phyloP scores from a whole-genome alignment of 495 filamentous ascomycete genomes.

The Thermochaetoides thermophila region DNA sequence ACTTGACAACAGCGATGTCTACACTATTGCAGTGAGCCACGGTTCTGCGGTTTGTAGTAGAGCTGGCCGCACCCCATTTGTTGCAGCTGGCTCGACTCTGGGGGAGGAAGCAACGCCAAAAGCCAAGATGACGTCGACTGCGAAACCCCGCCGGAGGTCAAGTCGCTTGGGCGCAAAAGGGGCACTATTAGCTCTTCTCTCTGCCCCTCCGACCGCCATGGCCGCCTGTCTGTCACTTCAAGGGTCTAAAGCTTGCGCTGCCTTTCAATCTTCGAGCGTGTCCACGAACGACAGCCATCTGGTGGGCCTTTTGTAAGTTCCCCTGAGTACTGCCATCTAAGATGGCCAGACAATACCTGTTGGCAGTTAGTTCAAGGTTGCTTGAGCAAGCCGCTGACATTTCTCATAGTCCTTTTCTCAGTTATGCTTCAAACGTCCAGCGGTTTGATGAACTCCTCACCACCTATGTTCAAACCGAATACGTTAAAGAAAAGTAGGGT shows the following conservation, averaged over 20 bases:
- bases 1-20: too few relatives aligned
- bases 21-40: too few relatives aligned
- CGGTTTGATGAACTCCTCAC: constrained; percentile 67
- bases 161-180: constrained; percentile 3
- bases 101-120: background rate
- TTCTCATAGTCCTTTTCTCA: constrained; percentile 72
- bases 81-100: too few relatives aligned
- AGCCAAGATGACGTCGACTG: constrained; percentile 1
- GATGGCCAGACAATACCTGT: too few relatives aligned
- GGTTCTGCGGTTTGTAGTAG: too few relatives aligned
- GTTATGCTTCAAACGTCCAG: constrained; percentile 57
- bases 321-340: too few relatives aligned
- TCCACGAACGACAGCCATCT: constrained; percentile 57
- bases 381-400: too few relatives aligned
- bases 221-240: constrained; percentile 62
- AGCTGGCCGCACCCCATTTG: too few relatives aligned
- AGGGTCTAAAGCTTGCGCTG: constrained; percentile 65
- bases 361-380: too few relatives aligned
- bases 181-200: constrained; percentile 10
- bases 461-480: constrained; percentile 58
- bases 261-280: constrained; percentile 70
- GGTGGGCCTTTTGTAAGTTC: constrained; percentile 65
- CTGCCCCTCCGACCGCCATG: constrained; percentile 15
- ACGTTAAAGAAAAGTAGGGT: constrained; percentile 59
- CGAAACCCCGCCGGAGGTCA: constrained; percentile 3